Conservation (phyloP, 257 asterid genomes). For the Solanum ossicruentum region DNA sequence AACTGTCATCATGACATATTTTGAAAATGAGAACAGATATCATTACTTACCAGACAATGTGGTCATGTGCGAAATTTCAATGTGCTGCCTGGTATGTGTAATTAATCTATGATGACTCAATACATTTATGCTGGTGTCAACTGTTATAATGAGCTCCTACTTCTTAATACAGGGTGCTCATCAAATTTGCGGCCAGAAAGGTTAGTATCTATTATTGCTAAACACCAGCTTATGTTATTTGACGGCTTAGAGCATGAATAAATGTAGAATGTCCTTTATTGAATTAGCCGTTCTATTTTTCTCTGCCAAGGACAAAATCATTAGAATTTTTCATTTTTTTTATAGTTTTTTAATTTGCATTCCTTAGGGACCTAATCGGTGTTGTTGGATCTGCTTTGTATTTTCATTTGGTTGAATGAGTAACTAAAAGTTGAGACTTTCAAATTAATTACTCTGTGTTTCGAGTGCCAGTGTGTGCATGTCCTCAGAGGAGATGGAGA, state of each 20-base stretch:
- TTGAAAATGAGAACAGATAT: conserved; percentile 30
- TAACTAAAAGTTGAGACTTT: neutral
- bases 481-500: neutral
- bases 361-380: neutral
- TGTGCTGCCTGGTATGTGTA: conserved; percentile 35
- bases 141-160: neutral
- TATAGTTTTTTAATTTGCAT: neutral
- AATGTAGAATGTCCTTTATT: neutral
- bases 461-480: neutral
- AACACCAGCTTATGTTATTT: neutral
- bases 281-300: neutral
- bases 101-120: neutral
- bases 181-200: conserved; percentile 25
- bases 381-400: neutral
- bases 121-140: neutral
- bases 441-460: neutral
- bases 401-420: neutral
- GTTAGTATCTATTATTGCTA: conserved; percentile 25
- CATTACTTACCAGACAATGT: conserved; percentile 15
- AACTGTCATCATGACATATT: neutral
- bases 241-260: neutral
- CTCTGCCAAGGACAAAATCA: neutral
- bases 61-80: conserved; percentile 34
- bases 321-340: neutral
- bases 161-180: conserved; percentile 35